Conservation (phyloP, 176 grass and related monocot species). For the Olyra latifolia region DNA sequence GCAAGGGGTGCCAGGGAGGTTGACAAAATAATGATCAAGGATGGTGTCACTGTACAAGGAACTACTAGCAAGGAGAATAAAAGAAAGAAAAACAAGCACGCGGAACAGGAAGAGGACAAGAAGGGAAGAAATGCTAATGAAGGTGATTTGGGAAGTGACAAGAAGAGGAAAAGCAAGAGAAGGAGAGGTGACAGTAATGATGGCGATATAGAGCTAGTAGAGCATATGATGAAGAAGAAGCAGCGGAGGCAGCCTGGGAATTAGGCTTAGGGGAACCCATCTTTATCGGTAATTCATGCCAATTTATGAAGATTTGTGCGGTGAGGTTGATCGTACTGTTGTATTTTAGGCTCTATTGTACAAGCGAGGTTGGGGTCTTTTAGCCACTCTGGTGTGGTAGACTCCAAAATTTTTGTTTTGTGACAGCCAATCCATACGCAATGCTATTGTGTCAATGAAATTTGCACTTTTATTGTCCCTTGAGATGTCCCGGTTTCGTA, state of each 20-base stretch:
- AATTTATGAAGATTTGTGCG: not conserved
- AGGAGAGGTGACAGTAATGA: not conserved
- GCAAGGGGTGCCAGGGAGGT: not conserved
- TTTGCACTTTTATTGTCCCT: not conserved
- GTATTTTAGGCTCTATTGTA: conserved; percentile 30
- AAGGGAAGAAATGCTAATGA: not conserved
- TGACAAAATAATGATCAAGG: not conserved
- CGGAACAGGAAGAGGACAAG: not conserved
- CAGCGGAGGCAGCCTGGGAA: conserved; percentile 21
- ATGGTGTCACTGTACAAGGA: not conserved
- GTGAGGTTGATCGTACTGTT: conserved; percentile 35
- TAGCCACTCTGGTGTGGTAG: not conserved
- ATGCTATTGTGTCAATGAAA: conserved; percentile 11
- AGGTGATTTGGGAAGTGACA: conserved; percentile 4
- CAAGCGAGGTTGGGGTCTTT: not conserved
- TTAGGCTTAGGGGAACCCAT: not conserved
- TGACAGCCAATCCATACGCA: conserved; percentile 10
- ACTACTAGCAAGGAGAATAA: not conserved
- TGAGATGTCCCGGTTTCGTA: not conserved
- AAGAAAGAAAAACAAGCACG: not conserved
- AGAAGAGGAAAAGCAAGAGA: conserved; percentile 36
- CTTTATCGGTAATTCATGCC: not conserved
- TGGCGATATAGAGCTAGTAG: not conserved
- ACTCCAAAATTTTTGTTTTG: conserved; percentile 11
- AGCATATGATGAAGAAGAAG: conserved; percentile 38